Conservation (phyloP, 352 stramenopile species). For the Phytophthora pinifolia region DNA sequence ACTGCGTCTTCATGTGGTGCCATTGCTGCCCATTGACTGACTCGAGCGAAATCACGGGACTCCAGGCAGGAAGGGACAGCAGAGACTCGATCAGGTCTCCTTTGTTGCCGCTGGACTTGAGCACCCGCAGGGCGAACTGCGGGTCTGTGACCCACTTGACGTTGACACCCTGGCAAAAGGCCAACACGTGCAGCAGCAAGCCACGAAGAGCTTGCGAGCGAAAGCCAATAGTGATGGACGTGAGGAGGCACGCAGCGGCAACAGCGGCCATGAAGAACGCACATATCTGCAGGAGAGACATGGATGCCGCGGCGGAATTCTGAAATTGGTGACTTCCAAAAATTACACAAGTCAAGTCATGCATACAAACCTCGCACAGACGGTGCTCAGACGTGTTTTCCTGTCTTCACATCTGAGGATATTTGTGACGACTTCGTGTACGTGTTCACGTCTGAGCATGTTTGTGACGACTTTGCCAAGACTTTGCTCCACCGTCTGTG, state of each 20-base stretch:
- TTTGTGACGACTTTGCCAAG: no score
- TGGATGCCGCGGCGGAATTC: no score
- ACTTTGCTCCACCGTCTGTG: no score
- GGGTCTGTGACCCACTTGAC: conserved; percentile 34
- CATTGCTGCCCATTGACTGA: conserved; percentile 33
- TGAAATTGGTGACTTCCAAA: no score
- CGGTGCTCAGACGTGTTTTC: no score
- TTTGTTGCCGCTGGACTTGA: conserved; percentile 27
- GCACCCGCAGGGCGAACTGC: conserved; percentile 18
- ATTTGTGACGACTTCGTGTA: no score
- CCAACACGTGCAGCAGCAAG: conserved; percentile 21
- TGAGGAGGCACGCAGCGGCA: conserved; percentile 3
- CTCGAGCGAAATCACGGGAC: conserved; percentile 30
- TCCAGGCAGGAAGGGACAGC: conserved; percentile 25
- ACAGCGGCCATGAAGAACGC: background rate
- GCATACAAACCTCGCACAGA: no score
- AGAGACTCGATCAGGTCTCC: conserved; percentile 30
- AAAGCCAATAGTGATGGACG: conserved; percentile 27
- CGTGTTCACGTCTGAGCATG: no score
- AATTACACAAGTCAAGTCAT: no score
- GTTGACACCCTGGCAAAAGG: conserved; percentile 25
- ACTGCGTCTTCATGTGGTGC: conserved; percentile 29
- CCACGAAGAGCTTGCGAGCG: conserved; percentile 24
- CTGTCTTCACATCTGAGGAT: no score
- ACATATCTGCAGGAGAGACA: background rate